phyloP scores from a whole-genome alignment of 768 basidiomycete genomes.

The Leccinum obscurum region DNA sequence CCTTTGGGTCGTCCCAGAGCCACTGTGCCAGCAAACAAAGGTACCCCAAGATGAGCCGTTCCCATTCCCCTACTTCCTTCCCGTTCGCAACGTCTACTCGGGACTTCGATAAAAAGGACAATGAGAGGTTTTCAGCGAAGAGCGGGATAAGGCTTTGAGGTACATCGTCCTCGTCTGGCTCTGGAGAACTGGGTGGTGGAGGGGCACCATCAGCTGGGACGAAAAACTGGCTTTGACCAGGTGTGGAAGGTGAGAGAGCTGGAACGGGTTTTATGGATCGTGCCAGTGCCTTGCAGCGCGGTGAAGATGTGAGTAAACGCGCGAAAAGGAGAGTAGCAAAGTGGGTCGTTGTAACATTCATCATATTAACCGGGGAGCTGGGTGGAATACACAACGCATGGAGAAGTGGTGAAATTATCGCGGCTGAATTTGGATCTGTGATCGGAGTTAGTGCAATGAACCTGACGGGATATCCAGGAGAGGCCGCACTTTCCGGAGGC shows the following conservation, averaged over 20 bases:
- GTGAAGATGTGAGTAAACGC: conserved; percentile 70
- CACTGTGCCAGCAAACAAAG: conserved; percentile 83
- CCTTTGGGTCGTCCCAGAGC: conserved; percentile 94
- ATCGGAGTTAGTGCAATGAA: conserved; percentile 1
- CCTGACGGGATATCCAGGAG: not conserved
- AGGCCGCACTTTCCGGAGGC: conserved; percentile 48
- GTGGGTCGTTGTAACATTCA: conserved; percentile 62
- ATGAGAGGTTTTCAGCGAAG: conserved; percentile 87
- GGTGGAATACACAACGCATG: conserved; percentile 66
- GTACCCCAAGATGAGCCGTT: conserved; percentile 83
- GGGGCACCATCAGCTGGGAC: conserved; percentile 71
- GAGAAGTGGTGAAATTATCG: conserved; percentile 64
- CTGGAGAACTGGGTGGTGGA: conserved; percentile 32
- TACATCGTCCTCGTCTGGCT: conserved; percentile 56
- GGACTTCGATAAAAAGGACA: conserved; percentile 77
- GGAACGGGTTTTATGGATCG: conserved; percentile 61
- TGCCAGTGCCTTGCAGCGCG: conserved; percentile 62
- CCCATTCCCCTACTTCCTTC: conserved; percentile 84
- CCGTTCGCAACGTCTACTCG: conserved; percentile 51
- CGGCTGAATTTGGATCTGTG: conserved; percentile 34
- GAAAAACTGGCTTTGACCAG: conserved; percentile 54
- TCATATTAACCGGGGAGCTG: conserved; percentile 56
- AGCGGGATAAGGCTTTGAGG: conserved; percentile 77
- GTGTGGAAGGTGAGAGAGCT: conserved; percentile 30
- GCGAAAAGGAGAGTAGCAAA: conserved; percentile 78